Evolutionary conservation across 139 green algal species (phyloP), one percentile per base, ranked within the genome.

Genomic region (Limnomonas spitsbergensis): DNA sequence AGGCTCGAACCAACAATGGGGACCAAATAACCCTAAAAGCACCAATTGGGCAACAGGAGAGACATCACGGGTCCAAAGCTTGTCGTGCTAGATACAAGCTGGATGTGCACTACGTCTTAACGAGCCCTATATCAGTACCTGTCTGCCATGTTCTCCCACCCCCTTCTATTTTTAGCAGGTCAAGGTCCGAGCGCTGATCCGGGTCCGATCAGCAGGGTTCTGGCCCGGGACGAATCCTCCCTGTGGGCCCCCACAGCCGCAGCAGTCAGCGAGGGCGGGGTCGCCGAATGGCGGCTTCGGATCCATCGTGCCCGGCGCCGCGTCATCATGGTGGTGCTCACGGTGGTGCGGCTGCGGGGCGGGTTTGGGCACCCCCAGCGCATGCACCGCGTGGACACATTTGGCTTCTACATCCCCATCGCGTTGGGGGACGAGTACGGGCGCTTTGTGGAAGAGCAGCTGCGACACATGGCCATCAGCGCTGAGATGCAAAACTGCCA

Each of bases 251-350:
- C 14, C 29, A 4, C 56, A 37, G 29, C 27, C 7, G 29, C 68
- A 31, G 68, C 34, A 53, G 14, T 31, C 34, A 75, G 4, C 14
- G 3, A 7, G 56, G 4, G 40, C 26, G 31, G 24, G n/a, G 66
- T 77, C 0, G 71, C 77, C 1, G 70, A 42, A 39, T 81, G 73
- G 76, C 71, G 76, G 0, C 20, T 37, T 27, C 72, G 66, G 6
- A 31, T 85, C 66, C 81, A 85, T 47, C 29, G 32, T 34, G 66
- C 77, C 7, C 71, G 76, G 20, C 71, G 81, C n/a, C 71, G 76
- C 3, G 71, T 73, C 1, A 26, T 82, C 1, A 53, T 80, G 38
- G 14, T 76, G 14, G 66, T 86, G 1, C 35, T 54, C 37, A 61
- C 40, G 0, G 38, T 53, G 2, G 71, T 82, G 52, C 53, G 61